A percentile compares a stretch with the other conserved stretches of the same genome.
Conservation (phyloP, 495 filamentous ascomycete genomes). For the Physcia stellaris region DNA sequence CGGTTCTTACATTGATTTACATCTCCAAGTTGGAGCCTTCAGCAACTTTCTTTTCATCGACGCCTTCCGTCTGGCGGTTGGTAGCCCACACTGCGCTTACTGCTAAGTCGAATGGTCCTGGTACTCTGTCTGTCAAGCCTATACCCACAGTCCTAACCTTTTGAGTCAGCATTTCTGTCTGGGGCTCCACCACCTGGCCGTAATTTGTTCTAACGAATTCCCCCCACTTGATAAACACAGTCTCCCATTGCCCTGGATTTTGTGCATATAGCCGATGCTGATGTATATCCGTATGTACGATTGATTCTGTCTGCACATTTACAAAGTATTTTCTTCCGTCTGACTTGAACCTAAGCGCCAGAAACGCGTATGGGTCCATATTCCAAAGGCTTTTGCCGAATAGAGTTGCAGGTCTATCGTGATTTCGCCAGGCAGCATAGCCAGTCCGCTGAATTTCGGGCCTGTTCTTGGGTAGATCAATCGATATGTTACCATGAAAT, state of each 20-base stretch:
- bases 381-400: constrained; percentile 80
- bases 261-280: constrained; percentile 83
- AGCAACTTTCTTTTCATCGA: constrained; percentile 26
- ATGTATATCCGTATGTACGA: constrained; percentile 86
- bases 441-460: constrained; percentile 59
- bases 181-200: constrained; percentile 80
- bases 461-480: constrained; percentile 59
- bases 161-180: constrained; percentile 71
- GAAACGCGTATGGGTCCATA: constrained; percentile 74
- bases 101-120: constrained; percentile 71
- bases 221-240: constrained; percentile 72
- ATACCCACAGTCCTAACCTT: constrained; percentile 77
- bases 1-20: too few relatives aligned
- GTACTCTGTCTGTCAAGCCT: constrained; percentile 74
- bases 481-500: constrained; percentile 84
- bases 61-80: constrained; percentile 29
- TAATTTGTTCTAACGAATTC: constrained; percentile 93
- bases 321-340: constrained; percentile 89
- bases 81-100: constrained; percentile 75
- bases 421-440: constrained; percentile 80
- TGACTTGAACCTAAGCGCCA: constrained; percentile 79
- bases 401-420: constrained; percentile 40
- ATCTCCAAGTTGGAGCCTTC: too few relatives aligned
- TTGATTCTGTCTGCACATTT: constrained; percentile 86
- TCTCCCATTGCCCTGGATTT: constrained; percentile 82